Evolutionary conservation across 163 green algal species (phyloP).

Genomic region (Scenedesmus sp.): DNA sequence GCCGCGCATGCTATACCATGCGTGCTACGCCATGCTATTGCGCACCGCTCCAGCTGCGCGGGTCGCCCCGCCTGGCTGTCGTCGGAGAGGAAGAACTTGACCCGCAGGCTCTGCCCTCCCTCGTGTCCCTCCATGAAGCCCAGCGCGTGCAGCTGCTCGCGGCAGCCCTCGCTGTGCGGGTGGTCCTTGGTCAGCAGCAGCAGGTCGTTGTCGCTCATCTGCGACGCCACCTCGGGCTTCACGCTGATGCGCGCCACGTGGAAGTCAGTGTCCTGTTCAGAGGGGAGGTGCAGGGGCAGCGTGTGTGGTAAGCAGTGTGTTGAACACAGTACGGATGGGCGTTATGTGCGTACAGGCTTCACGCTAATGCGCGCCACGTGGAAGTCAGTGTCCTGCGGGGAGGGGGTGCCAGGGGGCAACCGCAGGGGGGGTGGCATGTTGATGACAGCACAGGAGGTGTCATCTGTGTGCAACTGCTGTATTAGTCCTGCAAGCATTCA

Average conservation of each 20-base stretch:
- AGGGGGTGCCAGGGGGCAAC: too few species aligned
- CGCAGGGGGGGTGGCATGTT: too few species aligned
- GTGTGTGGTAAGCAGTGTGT: too few species aligned
- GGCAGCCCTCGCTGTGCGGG: slow-evolving; percentile 59
- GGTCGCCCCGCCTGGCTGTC: slow-evolving; percentile 68
- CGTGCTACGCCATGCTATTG: background rate
- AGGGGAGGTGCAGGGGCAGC: background rate
- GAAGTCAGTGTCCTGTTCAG: slow-evolving; percentile 71
- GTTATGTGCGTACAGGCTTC: background rate
- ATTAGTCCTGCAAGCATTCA: too few species aligned
- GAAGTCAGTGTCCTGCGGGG: slow-evolving; percentile 69
- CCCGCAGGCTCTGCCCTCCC: slow-evolving; percentile 66
- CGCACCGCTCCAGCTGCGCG: slow-evolving; percentile 37
- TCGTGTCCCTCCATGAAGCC: slow-evolving; percentile 67
- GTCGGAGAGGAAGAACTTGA: slow-evolving; percentile 78
- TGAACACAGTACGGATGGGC: too few species aligned
- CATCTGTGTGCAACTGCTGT: too few species aligned
- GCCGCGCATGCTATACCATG: too few species aligned
- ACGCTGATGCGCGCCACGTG: slow-evolving; percentile 37
- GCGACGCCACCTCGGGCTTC: background rate
- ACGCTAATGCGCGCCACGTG: slow-evolving; percentile 23
- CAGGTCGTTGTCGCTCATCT: slow-evolving; percentile 85
- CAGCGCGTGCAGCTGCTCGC: slow-evolving; percentile 57
- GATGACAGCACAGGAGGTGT: too few species aligned
- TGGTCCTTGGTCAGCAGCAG: slow-evolving; percentile 84